Evolutionary conservation across 441 rosid genomes (phyloP), one percentile per base, ranked within the genome.

Genomic region (Isatis lusitanica): DNA sequence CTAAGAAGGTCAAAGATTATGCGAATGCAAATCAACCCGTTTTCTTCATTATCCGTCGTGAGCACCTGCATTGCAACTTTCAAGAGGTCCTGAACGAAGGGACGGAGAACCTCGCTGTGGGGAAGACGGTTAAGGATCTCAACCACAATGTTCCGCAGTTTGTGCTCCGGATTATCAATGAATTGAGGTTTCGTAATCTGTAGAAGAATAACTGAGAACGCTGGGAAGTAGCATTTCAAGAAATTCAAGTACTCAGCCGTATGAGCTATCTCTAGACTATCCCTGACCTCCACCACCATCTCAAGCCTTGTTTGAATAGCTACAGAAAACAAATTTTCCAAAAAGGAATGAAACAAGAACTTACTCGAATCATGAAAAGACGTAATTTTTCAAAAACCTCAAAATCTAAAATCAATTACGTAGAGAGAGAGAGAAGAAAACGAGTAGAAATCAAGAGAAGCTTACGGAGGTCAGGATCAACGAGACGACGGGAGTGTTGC

Each of bases 111-210:
- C 80, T 96, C 98, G 56, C 98, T 96, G 66, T 94, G 98, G 17
- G 98, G 98, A n/a, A 96, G 89, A 35, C 97, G 97, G 80, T 94
- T 94, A 26, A 96, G 97, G 44, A 96, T 91, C 85, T 96, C 98
- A 66, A 96, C 97, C 10, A 91, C 91, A 53, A 94, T 86, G 74
- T 94, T 94, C 16, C 99, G 81, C 28, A 96, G 85, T 81, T 94
- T 96, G 76, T 94, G 98, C 88, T 94, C 98, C 0, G 89, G 90
- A 77, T 90, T 96, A 78, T 94, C 99, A 11, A 80, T 31, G 35
- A 87, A 91, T 21, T 96, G 98, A 0, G 99, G 97, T 73, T 88
- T 90, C 0, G 99, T 92, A 63, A 88, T 86, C 79, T 94, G 89
- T 59, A 85, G 71, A 35, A 96, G 91, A 67, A 96, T 81, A 8